Percentiles rank a stretch among this genome's conserved stretches.
phyloP scores from a whole-genome alignment of 2,329 filamentous ascomycete species.

The Cercospora nicotianae region DNA sequence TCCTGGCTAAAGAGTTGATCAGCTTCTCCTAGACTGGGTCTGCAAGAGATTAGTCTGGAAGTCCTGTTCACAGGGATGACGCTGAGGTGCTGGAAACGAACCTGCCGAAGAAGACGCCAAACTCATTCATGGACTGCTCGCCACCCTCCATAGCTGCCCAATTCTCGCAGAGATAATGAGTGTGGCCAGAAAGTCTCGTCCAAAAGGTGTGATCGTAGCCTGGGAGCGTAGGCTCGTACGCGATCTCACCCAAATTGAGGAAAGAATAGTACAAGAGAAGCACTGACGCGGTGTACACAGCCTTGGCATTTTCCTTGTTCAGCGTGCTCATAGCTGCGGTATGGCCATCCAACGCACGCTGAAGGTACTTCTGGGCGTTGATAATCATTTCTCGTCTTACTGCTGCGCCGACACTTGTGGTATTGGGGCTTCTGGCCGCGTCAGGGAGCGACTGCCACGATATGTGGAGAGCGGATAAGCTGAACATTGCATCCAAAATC shows the following conservation, averaged over 20 bases:
- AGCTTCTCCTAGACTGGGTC: conserved; percentile 23
- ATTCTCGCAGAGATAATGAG: conserved; percentile 22
- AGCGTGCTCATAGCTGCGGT: conserved; percentile 22
- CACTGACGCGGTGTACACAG: conserved; percentile 29
- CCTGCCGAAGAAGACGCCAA: conserved; percentile 28
- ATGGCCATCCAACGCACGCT: conserved; percentile 32
- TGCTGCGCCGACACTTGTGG: not conserved
- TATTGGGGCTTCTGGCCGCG: not conserved
- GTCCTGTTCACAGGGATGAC: not conserved
- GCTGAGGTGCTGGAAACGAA: not conserved
- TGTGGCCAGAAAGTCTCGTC: conserved; percentile 30
- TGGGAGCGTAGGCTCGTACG: conserved; percentile 22
- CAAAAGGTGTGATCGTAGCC: conserved; percentile 28
- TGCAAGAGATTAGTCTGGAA: not conserved
- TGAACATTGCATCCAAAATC: conserved; percentile 31
- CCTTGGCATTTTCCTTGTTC: conserved; percentile 26
- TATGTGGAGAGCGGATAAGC: conserved; percentile 30
- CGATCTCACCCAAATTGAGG: conserved; percentile 28
- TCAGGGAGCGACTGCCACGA: conserved; percentile 22
- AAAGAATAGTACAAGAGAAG: conserved; percentile 30
- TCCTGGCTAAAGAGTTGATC: conserved; percentile 27
- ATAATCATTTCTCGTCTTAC: conserved; percentile 27
- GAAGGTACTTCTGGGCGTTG: conserved; percentile 29
- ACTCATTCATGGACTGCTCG: conserved; percentile 17
- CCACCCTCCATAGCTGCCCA: conserved; percentile 22